A percentile compares a stretch with the other conserved stretches of the same genome.
phyloP scores from a whole-genome alignment of 768 basidiomycete genomes.

The Kwoniella botswanensis region DNA sequence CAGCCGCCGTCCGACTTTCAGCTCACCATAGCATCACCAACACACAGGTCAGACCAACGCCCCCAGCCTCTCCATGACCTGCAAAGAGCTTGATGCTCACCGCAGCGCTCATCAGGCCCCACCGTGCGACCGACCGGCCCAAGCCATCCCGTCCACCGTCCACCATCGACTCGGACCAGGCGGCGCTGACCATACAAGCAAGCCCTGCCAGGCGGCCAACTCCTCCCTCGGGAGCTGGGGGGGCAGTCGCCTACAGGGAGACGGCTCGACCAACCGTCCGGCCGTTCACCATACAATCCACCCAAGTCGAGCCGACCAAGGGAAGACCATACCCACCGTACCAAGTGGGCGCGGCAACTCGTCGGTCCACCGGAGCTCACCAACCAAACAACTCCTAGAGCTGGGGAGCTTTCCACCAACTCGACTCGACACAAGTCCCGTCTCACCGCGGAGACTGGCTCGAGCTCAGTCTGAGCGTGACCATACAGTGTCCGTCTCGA shows the following conservation, averaged over 20 bases:
- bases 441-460: not conserved
- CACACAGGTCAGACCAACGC: not conserved
- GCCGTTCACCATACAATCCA: constrained; percentile 1
- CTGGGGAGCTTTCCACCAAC: not conserved
- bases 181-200: constrained; percentile 1
- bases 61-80: not conserved
- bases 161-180: not conserved
- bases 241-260: not conserved
- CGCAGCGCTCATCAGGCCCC: not conserved
- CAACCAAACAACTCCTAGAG: not conserved
- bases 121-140: not conserved
- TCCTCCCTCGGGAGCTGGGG: no score
- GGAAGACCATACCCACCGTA: no score
- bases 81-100: not conserved
- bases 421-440: not conserved
- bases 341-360: no score
- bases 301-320: no score
- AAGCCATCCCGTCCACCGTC: not conserved
- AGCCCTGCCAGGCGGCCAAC: no score
- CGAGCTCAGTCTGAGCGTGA: not conserved
- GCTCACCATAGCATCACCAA: not conserved
- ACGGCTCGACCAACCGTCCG: not conserved
- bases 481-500: not conserved
- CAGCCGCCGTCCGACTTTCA: no score
- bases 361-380: not conserved